A percentile compares a stretch with the other conserved stretches of the same genome.
Conservation (phyloP, 495 filamentous ascomycete species). For the Hypomontagnella monticulosa region DNA sequence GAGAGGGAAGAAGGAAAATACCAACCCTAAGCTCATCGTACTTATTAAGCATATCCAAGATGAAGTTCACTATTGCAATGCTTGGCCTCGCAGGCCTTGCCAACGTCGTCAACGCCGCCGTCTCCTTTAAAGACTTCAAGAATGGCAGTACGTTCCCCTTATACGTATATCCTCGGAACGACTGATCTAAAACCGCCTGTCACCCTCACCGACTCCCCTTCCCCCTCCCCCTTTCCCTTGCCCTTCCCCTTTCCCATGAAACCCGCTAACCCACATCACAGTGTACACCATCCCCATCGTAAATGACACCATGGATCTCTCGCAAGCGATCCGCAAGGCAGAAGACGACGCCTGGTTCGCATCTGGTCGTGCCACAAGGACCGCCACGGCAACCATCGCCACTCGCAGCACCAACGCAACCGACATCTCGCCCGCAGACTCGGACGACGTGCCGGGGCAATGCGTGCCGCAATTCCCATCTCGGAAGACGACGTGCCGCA, state of each 20-base stretch:
- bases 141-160: constrained; percentile 27
- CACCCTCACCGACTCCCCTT: not conserved
- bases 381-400: too few relatives aligned
- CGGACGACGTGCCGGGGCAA: not conserved
- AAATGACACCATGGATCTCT: constrained; percentile 14
- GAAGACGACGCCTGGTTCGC: not conserved
- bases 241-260: not conserved
- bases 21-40: not conserved
- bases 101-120: constrained; percentile 4
- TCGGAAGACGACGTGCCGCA: constrained; percentile 24
- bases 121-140: not conserved
- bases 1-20: too few relatives aligned
- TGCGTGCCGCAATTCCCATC: constrained; percentile 32
- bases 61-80: constrained; percentile 23
- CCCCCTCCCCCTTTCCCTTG: not conserved
- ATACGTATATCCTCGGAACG: not conserved
- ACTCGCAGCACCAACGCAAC: not conserved
- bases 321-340: not conserved
- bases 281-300: constrained; percentile 34
- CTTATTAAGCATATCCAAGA: constrained; percentile 2
- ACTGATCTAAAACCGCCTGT: not conserved
- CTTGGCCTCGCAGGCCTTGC: constrained; percentile 3
- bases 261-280: constrained; percentile 6
- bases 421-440: not conserved
- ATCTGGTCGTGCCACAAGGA: not conserved